phyloP scores from a whole-genome alignment of 805 yeast species.

The Kazachstania africana region DNA sequence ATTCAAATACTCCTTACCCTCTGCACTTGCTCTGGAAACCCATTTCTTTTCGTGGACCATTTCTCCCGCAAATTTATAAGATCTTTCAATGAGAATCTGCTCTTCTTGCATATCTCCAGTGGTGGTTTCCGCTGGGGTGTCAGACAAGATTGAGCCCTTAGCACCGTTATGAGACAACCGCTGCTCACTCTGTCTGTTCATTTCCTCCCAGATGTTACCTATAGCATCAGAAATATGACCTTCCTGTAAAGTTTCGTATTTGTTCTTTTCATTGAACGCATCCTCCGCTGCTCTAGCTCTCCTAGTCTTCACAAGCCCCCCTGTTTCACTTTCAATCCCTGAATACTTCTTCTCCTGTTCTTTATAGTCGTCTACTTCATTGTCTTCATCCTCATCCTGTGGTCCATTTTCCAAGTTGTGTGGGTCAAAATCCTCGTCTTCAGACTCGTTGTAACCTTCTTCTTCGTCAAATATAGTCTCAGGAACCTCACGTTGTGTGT shows the following conservation, averaged over 20 bases:
- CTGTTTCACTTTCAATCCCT: constrained; percentile 41
- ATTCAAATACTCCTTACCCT: constrained; percentile 69
- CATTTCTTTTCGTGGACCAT: constrained; percentile 62
- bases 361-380: constrained; percentile 27
- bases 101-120: constrained; percentile 1
- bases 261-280: constrained; percentile 15
- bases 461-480: constrained; percentile 12
- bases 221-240: constrained; percentile 30
- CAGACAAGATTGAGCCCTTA: constrained; percentile 17
- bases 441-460: constrained; percentile 25
- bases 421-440: constrained; percentile 30
- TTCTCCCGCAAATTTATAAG: constrained; percentile 86
- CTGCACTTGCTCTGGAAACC: constrained; percentile 71
- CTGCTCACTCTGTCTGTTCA: constrained; percentile 29
- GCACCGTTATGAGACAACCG: constrained; percentile 15
- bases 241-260: constrained; percentile 22
- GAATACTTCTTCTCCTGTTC: constrained; percentile 29
- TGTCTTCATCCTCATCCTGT: constrained; percentile 23
- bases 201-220: constrained; percentile 42
- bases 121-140: constrained; percentile 7
- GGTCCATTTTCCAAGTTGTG: constrained; percentile 11
- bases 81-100: constrained; percentile 53
- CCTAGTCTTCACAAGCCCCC: constrained; percentile 64
- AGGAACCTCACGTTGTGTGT: not conserved
- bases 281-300: constrained; percentile 42